Base-by-base conservation (phyloP, 306 rosid species). In the Rubus parviflorus region DNA sequence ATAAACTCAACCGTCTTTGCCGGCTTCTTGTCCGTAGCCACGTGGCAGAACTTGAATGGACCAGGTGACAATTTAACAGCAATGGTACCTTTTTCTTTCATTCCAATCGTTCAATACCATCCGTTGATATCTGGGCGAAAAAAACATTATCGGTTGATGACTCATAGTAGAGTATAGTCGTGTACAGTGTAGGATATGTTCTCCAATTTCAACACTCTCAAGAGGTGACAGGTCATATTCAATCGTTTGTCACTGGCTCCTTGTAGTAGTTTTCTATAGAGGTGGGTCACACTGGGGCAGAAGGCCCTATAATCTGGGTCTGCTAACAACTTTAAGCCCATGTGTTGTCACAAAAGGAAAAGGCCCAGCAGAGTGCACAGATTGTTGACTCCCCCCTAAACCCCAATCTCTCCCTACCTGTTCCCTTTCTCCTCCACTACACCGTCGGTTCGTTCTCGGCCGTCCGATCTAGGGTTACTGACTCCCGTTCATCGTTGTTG, bases 401-500 rank as follows among this genome's bases (percentile, higher is more conserved):
- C 16, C 19, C 66, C 19, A 1, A 5, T 25, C 3, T 5, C 12
- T 7, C 12, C 7, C 47, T 43, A 2, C 47, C 10, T 30, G 65
- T 58, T n/a, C 25, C 60, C 17, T 10, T 30, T 30, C 9, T 12
- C 17, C 66, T 61, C 37, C 25, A 60, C 66, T 25, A 2, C 66
- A 2, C 19, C 38, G 41, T 23, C 17, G 56, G 65, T 7, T 30
- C 7, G 16, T 14, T 4, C 63, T 22, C 35, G 35, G 63, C 40
- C 72, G 42, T 76, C 41, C 8, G 35, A 76, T 66, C 56, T 76
- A 53, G 74, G 80, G 30, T 37, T 30, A 4, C 68, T 2, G 19
- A 16, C 76, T 22, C 22, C 38, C 69, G 42, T 5, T 45, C 65
- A 15, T 23, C 42, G 23, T 19, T 54, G 6, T 12, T 54, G 1